Percentiles rank a stretch among this genome's conserved stretches.
Conservation (phyloP, 2,329 filamentous ascomycete genomes). For the Fusarium tjaetaba region DNA sequence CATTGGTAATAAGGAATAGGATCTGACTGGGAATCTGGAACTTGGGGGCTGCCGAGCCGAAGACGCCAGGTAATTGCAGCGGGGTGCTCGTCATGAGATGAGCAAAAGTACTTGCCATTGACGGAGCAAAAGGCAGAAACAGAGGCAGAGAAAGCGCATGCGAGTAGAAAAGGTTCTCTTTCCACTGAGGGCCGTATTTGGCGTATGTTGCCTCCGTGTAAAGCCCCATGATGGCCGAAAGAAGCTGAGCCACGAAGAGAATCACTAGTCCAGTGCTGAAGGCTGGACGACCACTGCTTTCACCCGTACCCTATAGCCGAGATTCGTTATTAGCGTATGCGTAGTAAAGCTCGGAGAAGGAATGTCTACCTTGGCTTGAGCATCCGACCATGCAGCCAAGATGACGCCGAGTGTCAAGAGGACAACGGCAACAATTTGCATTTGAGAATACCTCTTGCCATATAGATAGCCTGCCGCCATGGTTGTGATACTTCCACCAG, state of each 20-base stretch:
- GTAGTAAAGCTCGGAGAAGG: background rate
- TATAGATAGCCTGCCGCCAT: constrained; percentile 90
- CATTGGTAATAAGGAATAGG: constrained; percentile 77
- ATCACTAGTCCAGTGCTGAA: constrained; percentile 76
- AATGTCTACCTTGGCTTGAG: constrained; percentile 77
- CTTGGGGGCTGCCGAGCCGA: constrained; percentile 19
- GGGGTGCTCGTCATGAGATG: constrained; percentile 72
- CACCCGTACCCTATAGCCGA: constrained; percentile 24
- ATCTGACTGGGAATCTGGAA: constrained; percentile 71
- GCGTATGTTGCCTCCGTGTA: constrained; percentile 93
- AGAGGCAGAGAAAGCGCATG: constrained; percentile 79
- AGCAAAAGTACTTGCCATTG: constrained; percentile 70
- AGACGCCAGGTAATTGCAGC: constrained; percentile 50
- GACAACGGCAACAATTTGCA: constrained; percentile 83
- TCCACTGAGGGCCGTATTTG: constrained; percentile 88
- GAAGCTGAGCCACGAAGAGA: constrained; percentile 85
- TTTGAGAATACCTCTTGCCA: constrained; percentile 82
- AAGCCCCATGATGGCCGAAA: constrained; percentile 93
- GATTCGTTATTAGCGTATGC: background rate
- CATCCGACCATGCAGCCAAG: constrained; percentile 89
- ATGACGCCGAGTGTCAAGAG: constrained; percentile 88
- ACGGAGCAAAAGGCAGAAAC: constrained; percentile 76
- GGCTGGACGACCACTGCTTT: constrained; percentile 41
- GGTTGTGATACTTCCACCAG: constrained; percentile 94
- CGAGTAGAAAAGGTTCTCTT: constrained; percentile 96